phyloP scores from a whole-genome alignment of 2,329 filamentous ascomycete genomes.

The Arthroderma sp. region DNA sequence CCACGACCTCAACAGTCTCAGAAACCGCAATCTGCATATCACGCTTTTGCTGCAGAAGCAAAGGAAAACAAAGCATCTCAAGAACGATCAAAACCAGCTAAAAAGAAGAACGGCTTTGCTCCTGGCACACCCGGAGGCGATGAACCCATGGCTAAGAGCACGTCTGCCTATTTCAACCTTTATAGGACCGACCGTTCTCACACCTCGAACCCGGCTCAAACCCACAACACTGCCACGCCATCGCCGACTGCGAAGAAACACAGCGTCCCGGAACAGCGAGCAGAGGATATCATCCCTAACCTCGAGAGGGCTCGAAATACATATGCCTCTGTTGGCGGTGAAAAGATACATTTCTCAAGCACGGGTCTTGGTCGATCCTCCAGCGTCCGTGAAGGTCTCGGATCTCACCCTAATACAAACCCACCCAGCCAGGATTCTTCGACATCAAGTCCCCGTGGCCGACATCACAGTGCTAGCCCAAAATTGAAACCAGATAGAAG shows the following conservation, averaged over 20 bases:
- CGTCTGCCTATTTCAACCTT: slow-evolving; percentile 35
- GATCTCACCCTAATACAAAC: slow-evolving; percentile 22
- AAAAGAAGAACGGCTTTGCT: slow-evolving; percentile 45
- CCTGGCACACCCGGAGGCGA: slow-evolving; percentile 46
- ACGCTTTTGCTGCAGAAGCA: slow-evolving; percentile 21
- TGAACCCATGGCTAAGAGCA: slow-evolving; percentile 42
- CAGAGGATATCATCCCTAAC: slow-evolving; percentile 15
- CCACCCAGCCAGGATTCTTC: slow-evolving; percentile 22
- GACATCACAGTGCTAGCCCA: slow-evolving; percentile 34
- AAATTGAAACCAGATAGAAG: slow-evolving; percentile 20
- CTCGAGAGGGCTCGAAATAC: slow-evolving; percentile 40
- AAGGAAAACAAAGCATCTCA: slow-evolving; percentile 23
- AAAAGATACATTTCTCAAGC: slow-evolving; percentile 43
- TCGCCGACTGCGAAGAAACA: slow-evolving; percentile 27
- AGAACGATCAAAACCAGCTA: slow-evolving; percentile 29
- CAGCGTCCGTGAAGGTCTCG: slow-evolving; percentile 33
- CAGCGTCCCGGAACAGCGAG: slow-evolving; percentile 18
- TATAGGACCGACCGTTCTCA: slow-evolving; percentile 22
- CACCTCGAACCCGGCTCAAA: slow-evolving; percentile 20
- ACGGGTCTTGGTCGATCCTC: slow-evolving; percentile 39
- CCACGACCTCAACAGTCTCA: slow-evolving; percentile 10
- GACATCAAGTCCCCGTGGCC: slow-evolving; percentile 13
- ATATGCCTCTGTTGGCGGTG: slow-evolving; percentile 42
- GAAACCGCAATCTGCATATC: slow-evolving; percentile 28
- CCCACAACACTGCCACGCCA: slow-evolving; percentile 26